Conservation (phyloP, 164 flowering plant species). For the Vitis labrusca region DNA sequence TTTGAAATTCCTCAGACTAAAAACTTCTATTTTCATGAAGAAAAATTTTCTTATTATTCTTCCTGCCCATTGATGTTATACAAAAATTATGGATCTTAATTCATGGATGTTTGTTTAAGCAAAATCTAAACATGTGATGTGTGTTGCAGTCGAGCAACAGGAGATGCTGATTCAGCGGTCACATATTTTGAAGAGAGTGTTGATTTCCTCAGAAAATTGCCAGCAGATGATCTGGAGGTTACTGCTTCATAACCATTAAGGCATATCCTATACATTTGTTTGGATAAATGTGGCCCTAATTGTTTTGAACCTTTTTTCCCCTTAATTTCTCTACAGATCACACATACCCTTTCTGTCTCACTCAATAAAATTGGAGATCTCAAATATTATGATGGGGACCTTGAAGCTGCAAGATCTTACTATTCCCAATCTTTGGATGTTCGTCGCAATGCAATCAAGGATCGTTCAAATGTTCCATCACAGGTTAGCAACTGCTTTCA, state of each 20-base stretch:
- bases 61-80: background rate
- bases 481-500: constrained; percentile 48
- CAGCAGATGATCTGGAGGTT: constrained; percentile 80
- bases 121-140: constrained; percentile 1
- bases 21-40: background rate
- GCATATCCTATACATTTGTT: background rate
- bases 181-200: constrained; percentile 80
- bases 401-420: constrained; percentile 66
- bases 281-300: background rate
- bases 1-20: too few species aligned
- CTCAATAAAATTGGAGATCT: constrained; percentile 98
- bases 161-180: constrained; percentile 73
- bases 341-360: constrained; percentile 93
- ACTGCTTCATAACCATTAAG: constrained; percentile 8
- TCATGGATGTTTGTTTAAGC: background rate
- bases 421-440: constrained; percentile 76
- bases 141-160: constrained; percentile 74
- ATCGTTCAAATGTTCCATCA: constrained; percentile 49
- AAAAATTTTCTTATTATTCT: background rate
- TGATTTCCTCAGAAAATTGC: constrained; percentile 67
- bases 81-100: background rate
- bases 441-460: constrained; percentile 75
- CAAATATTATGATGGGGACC: constrained; percentile 83
- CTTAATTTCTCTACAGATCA: constrained; percentile 46
- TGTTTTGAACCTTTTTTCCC: background rate